These are phyloP conservation scores for Herpetomonas samuelpessoai DNA, from an alignment of 208 protist species.

Conservation along the genomic window DNA sequence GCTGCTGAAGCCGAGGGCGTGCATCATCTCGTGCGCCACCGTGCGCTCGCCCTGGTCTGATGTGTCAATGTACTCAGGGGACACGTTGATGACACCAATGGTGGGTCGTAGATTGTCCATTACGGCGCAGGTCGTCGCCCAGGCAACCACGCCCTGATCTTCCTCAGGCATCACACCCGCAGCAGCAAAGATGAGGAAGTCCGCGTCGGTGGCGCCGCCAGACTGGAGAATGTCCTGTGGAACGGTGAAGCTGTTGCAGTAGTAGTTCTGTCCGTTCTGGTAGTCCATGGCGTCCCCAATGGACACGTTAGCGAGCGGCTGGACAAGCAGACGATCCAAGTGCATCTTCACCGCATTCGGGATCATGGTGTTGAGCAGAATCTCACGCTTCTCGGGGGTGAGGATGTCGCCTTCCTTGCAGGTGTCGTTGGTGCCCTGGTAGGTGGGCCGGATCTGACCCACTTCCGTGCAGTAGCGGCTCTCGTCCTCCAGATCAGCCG, in stretches of 20 bases:
- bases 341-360: conserved; percentile 30
- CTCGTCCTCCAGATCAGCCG: conserved; percentile 15
- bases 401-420: conserved; percentile 19
- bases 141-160: conserved; percentile 9
- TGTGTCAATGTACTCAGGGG: conserved; percentile 16
- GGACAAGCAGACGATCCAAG: conserved; percentile 26
- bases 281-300: neutral
- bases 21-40: conserved; percentile 55
- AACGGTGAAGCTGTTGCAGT: conserved; percentile 32
- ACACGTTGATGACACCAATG: conserved; percentile 32
- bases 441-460: conserved; percentile 9
- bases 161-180: conserved; percentile 6
- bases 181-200: conserved; percentile 49
- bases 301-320: conserved; percentile 6
- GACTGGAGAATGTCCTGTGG: conserved; percentile 14
- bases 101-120: conserved; percentile 5
- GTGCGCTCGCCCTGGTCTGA: conserved; percentile 9
- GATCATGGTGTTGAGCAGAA: conserved; percentile 17
- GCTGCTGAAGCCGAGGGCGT: conserved; percentile 51
- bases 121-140: conserved; percentile 24
- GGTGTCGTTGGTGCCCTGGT: conserved; percentile 5
- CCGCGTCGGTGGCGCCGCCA: conserved; percentile 16
- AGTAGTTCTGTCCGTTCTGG: neutral
- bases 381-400: conserved; percentile 14
- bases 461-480: conserved; percentile 23